These are phyloP conservation scores for Musa balbisiana DNA, from an alignment of 202 grass and related monocot species.

Conservation along the genomic window DNA sequence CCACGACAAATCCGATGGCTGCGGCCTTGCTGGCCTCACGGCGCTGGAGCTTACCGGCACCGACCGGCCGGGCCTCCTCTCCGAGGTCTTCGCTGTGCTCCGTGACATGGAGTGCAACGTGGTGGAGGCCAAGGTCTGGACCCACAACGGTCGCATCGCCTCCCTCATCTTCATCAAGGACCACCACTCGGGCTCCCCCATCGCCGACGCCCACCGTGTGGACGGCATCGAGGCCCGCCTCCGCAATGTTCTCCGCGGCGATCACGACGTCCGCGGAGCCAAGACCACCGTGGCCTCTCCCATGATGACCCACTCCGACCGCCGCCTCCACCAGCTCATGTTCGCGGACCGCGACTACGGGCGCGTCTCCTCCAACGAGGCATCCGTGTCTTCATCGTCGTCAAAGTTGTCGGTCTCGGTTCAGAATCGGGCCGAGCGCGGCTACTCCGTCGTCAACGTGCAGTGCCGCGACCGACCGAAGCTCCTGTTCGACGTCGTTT, in stretches of 20 bases:
- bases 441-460: constrained; percentile 85
- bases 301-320: constrained; percentile 36
- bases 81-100: constrained; percentile 94
- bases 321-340: constrained; percentile 82
- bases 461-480: constrained; percentile 80
- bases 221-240: constrained; percentile 50
- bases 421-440: constrained; percentile 52
- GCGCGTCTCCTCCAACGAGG: background rate
- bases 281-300: constrained; percentile 1
- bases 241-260: constrained; percentile 50
- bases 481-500: constrained; percentile 89
- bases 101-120: constrained; percentile 53
- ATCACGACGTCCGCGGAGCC: constrained; percentile 26
- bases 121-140: constrained; percentile 87
- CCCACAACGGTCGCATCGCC: constrained; percentile 64
- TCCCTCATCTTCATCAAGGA: constrained; percentile 64
- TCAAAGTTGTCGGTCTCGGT: constrained; percentile 43
- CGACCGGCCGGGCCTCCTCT: constrained; percentile 82
- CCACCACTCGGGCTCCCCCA: constrained; percentile 43
- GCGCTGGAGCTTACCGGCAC: constrained; percentile 76
- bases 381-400: background rate
- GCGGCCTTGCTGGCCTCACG: constrained; percentile 22
- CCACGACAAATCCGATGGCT: background rate
- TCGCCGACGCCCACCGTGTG: constrained; percentile 43
- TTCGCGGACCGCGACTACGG: constrained; percentile 57